phyloP scores from a whole-genome alignment of 1,284 basidiomycete genomes.

The Boletus mariae region DNA sequence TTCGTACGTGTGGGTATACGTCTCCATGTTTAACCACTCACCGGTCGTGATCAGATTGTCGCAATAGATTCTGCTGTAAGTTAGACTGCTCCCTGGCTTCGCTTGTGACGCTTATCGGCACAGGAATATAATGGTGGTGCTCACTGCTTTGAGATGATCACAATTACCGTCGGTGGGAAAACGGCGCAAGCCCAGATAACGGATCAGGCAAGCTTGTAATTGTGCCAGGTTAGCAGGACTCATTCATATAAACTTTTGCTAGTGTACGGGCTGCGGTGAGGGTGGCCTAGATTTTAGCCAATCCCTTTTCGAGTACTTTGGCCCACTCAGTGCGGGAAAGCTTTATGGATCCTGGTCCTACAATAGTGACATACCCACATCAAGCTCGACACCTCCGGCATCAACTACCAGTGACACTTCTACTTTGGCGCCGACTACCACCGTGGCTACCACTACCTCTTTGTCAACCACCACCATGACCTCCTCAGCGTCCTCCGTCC shows the following conservation, averaged over 20 bases:
- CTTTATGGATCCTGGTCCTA: constrained; percentile 42
- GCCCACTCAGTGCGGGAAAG: constrained; percentile 30
- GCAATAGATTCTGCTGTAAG: constrained; percentile 40
- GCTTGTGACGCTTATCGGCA: constrained; percentile 3
- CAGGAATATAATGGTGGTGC: constrained; percentile 40
- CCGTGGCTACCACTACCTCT: constrained; percentile 1
- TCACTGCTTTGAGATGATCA: constrained; percentile 53
- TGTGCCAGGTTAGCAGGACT: not conserved
- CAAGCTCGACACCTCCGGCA: constrained; percentile 15
- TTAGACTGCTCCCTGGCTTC: not conserved
- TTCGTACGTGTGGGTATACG: constrained; percentile 18
- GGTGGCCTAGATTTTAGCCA: constrained; percentile 49
- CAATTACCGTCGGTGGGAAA: constrained; percentile 54
- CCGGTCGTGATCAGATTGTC: constrained; percentile 37
- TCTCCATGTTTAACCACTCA: not conserved
- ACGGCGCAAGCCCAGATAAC: constrained; percentile 49
- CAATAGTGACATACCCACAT: constrained; percentile 19
- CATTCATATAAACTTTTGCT: not conserved
- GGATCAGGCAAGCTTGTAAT: constrained; percentile 41
- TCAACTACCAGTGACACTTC: constrained; percentile 10
- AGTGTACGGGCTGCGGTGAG: constrained; percentile 40
- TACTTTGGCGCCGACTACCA: constrained; percentile 10
- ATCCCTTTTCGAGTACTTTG: constrained; percentile 46
- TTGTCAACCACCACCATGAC: constrained; percentile 9
- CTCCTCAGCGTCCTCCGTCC: constrained; percentile 7